Conservation (phyloP, 1,284 basidiomycete species). For the Cystobasidium slooffiae region DNA sequence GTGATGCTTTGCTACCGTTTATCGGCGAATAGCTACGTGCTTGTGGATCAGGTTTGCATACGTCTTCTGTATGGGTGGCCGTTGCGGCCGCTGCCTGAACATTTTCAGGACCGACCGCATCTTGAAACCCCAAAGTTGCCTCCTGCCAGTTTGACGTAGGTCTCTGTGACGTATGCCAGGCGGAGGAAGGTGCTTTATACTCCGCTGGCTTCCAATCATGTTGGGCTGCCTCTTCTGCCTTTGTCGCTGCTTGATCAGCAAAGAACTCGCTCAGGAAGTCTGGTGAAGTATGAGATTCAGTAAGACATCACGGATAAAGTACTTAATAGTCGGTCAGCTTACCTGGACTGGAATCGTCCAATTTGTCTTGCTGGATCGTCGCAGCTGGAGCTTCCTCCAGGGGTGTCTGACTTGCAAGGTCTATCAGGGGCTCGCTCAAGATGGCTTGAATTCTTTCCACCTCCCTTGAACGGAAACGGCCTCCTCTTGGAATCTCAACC, state of each 20-base stretch:
- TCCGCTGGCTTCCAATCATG: neutral
- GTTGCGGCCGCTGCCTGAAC: constrained; percentile 24
- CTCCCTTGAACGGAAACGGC: no score
- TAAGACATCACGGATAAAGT: neutral
- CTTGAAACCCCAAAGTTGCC: constrained; percentile 12
- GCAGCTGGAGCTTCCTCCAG: no score
- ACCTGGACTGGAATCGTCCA: no score
- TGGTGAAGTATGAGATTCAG: neutral
- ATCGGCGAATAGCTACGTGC: neutral
- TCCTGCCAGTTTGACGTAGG: neutral
- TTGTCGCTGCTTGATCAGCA: neutral
- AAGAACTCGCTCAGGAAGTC: constrained; percentile 19
- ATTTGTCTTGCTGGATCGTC: no score
- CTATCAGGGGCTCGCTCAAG: no score
- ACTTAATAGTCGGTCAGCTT: neutral
- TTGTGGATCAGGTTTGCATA: neutral
- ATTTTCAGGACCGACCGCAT: constrained; percentile 13
- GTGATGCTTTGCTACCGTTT: neutral
- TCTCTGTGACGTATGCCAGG: neutral
- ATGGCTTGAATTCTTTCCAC: no score
- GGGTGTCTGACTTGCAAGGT: no score
- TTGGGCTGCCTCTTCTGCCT: neutral
- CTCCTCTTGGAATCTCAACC: no score
- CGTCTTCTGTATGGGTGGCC: neutral
- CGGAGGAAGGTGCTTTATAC: neutral